Percentiles rank a stretch among this genome's conserved stretches.
Conservation (phyloP, 345 rosid species). For the Citrus cavaleriei region DNA sequence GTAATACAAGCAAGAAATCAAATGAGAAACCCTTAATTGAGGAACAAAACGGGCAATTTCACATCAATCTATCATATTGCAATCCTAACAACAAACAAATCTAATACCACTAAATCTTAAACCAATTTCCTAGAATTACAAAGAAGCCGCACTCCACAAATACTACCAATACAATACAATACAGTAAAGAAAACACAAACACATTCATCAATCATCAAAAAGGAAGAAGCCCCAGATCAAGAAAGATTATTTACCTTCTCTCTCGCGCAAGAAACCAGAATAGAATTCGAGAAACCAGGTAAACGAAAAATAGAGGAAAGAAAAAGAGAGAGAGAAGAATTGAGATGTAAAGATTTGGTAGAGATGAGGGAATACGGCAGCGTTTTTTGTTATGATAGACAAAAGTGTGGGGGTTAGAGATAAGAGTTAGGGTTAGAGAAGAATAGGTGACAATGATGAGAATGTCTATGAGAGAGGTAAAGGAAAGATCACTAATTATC, state of each 20-base stretch:
- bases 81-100: neutral
- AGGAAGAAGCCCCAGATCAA: neutral
- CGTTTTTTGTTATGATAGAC: neutral
- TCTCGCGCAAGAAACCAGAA: neutral
- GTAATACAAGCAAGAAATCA: neutral
- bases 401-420: slow-evolving; percentile 17
- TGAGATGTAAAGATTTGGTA: neutral
- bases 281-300: neutral
- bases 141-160: neutral
- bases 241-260: neutral
- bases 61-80: neutral
- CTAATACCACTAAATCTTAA: slow-evolving; percentile 7
- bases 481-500: slow-evolving; percentile 42
- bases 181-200: neutral
- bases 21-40: neutral
- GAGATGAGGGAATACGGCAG: neutral
- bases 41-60: neutral
- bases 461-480: slow-evolving; percentile 29
- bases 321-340: slow-evolving; percentile 11
- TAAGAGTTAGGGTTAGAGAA: slow-evolving; percentile 44
- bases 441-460: slow-evolving; percentile 20
- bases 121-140: neutral
- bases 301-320: neutral
- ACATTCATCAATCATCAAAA: neutral
- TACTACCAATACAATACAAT: neutral